Conservation (phyloP, 1,284 basidiomycete species). For the Sporisorium reilianum region DNA sequence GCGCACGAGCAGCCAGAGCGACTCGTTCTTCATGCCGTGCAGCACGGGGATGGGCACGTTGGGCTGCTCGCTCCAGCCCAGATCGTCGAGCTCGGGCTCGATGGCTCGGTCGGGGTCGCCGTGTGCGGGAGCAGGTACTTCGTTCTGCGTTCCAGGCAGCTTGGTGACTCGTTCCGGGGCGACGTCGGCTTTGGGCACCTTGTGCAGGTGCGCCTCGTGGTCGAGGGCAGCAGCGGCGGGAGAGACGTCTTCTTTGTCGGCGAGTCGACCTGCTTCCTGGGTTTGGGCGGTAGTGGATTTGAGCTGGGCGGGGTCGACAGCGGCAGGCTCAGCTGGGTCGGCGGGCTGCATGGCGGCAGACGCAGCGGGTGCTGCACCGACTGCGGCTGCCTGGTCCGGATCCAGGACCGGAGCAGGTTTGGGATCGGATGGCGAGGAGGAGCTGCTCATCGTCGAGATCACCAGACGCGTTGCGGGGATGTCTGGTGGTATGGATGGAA, state of each 20-base stretch:
- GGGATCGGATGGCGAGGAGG: conserved; percentile 9
- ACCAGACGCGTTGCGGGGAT: background rate
- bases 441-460: conserved; percentile 15
- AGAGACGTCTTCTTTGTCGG: conserved; percentile 23
- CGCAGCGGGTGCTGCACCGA: conserved; percentile 15
- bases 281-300: conserved; percentile 12
- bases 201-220: conserved; percentile 44
- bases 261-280: conserved; percentile 30
- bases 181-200: conserved; percentile 43
- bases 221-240: conserved; percentile 36
- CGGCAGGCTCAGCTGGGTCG: conserved; percentile 19
- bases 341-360: conserved; percentile 24
- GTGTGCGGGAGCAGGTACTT: conserved; percentile 39
- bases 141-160: conserved; percentile 25
- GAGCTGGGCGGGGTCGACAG: conserved; percentile 27
- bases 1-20: conserved; percentile 71
- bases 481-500: background rate
- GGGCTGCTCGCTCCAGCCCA: conserved; percentile 63
- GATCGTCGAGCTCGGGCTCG: conserved; percentile 57
- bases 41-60: conserved; percentile 58
- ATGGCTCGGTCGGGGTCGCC: conserved; percentile 51
- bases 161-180: conserved; percentile 38
- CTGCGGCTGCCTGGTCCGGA: conserved; percentile 46
- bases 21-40: conserved; percentile 70
- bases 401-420: conserved; percentile 38